Evolutionary conservation across 306 rosid species (phyloP).

Genomic region (Astragalus membranaceus): DNA sequence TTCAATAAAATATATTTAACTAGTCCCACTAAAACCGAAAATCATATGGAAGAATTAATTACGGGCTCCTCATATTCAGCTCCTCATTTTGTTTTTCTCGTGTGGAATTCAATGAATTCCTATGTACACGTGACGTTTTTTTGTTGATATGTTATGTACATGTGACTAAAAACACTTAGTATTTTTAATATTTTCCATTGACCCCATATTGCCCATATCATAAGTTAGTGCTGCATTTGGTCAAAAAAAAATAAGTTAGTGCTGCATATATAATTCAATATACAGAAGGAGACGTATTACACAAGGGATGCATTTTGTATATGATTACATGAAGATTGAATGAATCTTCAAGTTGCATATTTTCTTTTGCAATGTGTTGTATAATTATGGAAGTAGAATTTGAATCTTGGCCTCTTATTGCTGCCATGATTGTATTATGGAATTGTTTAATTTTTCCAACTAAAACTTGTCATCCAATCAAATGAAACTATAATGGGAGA

Average conservation of each 20-base stretch:
- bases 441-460: constrained; percentile 11
- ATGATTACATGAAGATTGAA: constrained; percentile 23
- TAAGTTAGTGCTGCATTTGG: neutral
- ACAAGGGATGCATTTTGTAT: constrained; percentile 4
- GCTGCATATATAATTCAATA: neutral
- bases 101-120: neutral
- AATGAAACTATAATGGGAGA: neutral
- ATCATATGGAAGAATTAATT: neutral
- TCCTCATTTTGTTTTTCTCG: neutral
- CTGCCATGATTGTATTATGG: neutral
- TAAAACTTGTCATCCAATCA: neutral
- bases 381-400: constrained; percentile 1
- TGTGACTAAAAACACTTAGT: neutral
- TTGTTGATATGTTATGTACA: neutral
- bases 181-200: neutral
- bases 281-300: constrained; percentile 15
- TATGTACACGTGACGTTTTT: neutral
- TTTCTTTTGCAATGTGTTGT: neutral
- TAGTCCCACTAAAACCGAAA: neutral
- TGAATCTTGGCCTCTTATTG: constrained; percentile 10
- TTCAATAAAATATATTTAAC: too few relatives aligned
- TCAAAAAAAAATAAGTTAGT: neutral
- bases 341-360: constrained; percentile 5
- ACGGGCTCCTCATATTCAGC: too few relatives aligned
- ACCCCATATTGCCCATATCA: neutral